phyloP scores from a whole-genome alignment of 208 protist species.

The Trypanosoma platydactyli region DNA sequence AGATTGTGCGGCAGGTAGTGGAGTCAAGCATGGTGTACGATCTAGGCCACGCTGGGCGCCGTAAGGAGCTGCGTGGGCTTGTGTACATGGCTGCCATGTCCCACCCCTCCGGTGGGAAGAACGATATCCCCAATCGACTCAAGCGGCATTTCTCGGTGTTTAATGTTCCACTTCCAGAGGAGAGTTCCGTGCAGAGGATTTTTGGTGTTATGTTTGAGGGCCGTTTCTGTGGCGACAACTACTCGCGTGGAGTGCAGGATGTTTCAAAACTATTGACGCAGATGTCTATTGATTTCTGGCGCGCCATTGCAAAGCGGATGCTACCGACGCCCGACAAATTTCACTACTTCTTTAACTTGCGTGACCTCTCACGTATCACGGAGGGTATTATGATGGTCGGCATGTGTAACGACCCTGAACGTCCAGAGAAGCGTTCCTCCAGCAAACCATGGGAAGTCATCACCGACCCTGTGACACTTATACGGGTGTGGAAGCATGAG shows the following conservation, averaged over 20 bases:
- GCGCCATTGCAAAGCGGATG: constrained; percentile 91
- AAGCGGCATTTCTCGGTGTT: constrained; percentile 97
- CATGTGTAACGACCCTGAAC: constrained; percentile 85
- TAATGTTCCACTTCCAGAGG: constrained; percentile 96
- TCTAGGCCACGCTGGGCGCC: constrained; percentile 90
- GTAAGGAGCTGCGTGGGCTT: constrained; percentile 93
- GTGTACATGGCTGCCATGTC: constrained; percentile 97
- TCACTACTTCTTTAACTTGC: constrained; percentile 99
- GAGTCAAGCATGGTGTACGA: constrained; percentile 88
- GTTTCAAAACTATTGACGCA: constrained; percentile 87
- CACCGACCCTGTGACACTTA: constrained; percentile 70
- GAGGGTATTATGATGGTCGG: constrained; percentile 93
- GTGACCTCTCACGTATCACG: constrained; percentile 96
- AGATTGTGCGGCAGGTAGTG: constrained; percentile 94
- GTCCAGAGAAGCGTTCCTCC: constrained; percentile 82
- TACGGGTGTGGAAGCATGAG: constrained; percentile 97
- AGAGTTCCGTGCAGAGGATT: constrained; percentile 93
- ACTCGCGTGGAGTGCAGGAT: constrained; percentile 82
- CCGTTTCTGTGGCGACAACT: constrained; percentile 90
- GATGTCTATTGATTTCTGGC: constrained; percentile 94
- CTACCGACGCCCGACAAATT: constrained; percentile 97
- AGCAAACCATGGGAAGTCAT: constrained; percentile 87
- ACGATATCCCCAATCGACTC: constrained; percentile 97
- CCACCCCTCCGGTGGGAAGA: constrained; percentile 97
- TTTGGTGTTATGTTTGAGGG: constrained; percentile 92